phyloP scores from a whole-genome alignment of 2,329 filamentous ascomycete genomes.

The Trichoderma cornu-damae region DNA sequence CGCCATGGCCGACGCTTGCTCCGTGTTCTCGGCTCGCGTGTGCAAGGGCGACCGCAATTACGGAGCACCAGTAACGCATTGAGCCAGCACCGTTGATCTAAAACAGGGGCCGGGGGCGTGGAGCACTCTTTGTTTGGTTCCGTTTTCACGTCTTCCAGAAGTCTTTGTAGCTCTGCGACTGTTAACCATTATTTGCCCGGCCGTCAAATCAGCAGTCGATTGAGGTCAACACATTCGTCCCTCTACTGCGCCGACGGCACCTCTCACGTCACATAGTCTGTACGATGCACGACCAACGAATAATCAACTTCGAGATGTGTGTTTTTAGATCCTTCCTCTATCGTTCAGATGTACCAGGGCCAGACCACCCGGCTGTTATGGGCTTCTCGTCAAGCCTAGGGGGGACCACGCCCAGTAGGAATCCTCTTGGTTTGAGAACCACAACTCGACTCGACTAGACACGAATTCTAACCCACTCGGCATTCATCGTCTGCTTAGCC shows the following conservation, averaged over 20 bases:
- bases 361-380: not conserved
- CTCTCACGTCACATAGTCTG: not conserved
- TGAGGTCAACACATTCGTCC: not conserved
- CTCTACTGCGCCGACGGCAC: not conserved
- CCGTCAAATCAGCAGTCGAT: conserved; percentile 1
- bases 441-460: not conserved
- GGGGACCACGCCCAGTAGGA: not conserved
- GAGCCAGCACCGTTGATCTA: not conserved
- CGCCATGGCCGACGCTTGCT: not conserved
- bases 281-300: no score
- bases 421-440: not conserved
- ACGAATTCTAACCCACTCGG: not conserved
- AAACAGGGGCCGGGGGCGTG: not conserved
- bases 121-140: not conserved
- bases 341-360: not conserved
- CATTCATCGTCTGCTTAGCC: not conserved
- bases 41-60: conserved; percentile 8
- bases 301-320: not conserved
- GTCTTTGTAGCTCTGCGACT: not conserved
- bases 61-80: not conserved
- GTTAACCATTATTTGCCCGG: not conserved
- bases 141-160: conserved; percentile 6
- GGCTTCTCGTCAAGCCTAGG: not conserved
- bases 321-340: not conserved
- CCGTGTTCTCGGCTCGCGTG: not conserved